These are phyloP conservation scores for Colletotrichum chlorophyti DNA, from an alignment of 2,329 filamentous ascomycete genomes.

Conservation along the genomic window DNA sequence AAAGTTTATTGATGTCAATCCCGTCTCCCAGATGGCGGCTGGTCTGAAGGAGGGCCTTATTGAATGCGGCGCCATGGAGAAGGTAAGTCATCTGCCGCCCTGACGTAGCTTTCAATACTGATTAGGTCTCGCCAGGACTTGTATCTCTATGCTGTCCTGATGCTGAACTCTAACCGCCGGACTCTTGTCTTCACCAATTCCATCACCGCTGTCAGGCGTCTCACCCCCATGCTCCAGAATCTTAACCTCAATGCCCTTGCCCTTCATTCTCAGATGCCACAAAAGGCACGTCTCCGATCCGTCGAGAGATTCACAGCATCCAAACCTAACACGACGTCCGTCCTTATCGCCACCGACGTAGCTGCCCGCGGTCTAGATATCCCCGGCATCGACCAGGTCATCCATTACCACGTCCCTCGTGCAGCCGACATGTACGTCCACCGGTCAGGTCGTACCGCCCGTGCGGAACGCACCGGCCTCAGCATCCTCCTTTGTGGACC, in stretches of 20 bases:
- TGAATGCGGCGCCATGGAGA: conserved; percentile 92
- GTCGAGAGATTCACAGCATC: conserved; percentile 85
- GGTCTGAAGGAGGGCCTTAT: conserved; percentile 87
- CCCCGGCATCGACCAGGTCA: conserved; percentile 82
- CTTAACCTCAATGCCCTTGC: conserved; percentile 78
- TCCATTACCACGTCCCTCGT: conserved; percentile 95
- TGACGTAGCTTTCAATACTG: not conserved
- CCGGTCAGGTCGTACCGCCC: conserved; percentile 90
- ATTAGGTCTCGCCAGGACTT: conserved; percentile 67
- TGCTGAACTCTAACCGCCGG: conserved; percentile 81
- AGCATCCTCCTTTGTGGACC: conserved; percentile 90
- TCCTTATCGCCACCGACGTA: conserved; percentile 92
- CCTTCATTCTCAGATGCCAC: conserved; percentile 92
- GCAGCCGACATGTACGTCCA: conserved; percentile 95
- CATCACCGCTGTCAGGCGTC: conserved; percentile 86
- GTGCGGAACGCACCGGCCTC: conserved; percentile 77
- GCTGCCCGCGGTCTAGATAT: conserved; percentile 95
- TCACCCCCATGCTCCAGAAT: conserved; percentile 84
- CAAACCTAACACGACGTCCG: conserved; percentile 59
- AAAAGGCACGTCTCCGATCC: conserved; percentile 93
- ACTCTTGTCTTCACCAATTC: conserved; percentile 96
- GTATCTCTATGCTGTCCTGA: conserved; percentile 86
- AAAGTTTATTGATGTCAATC: conserved; percentile 92
- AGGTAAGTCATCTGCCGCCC: conserved; percentile 57
- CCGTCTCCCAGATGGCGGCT: conserved; percentile 85